Evolutionary conservation across 345 rosid genomes (phyloP).

Genomic region (Eucalyptus curtisii): DNA sequence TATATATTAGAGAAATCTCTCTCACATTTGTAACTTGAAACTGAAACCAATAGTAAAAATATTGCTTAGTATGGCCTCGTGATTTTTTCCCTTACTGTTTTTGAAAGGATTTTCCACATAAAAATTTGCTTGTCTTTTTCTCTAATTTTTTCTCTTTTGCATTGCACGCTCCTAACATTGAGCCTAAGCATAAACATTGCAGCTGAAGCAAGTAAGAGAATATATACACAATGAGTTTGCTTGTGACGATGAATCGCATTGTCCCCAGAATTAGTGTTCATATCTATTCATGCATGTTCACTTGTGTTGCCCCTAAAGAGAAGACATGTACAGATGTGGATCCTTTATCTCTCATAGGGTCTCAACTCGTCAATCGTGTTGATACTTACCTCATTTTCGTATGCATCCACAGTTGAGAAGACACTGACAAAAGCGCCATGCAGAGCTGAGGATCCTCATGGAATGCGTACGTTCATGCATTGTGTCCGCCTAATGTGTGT

Average conservation of each 20-base stretch:
- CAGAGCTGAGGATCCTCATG: neutral
- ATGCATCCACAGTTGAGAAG: neutral
- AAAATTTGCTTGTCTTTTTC: too few relatives aligned
- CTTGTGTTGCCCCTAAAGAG: neutral
- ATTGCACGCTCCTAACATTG: neutral
- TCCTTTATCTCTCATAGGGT: neutral
- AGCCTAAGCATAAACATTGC: neutral
- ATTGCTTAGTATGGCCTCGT: neutral
- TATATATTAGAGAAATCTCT: neutral
- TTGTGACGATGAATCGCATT: neutral
- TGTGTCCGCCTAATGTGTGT: neutral
- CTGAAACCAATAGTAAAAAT: fast-evolving
- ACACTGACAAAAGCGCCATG: neutral
- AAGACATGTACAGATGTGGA: neutral
- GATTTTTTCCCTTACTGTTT: neutral
- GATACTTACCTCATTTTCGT: neutral
- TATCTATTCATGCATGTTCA: neutral
- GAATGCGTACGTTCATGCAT: neutral
- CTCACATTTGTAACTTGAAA: neutral
- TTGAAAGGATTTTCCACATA: too few relatives aligned
- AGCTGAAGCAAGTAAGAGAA: neutral
- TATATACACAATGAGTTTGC: neutral
- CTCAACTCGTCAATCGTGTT: neutral
- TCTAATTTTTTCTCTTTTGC: neutral
- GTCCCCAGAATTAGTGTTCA: neutral